Evolutionary conservation across 139 green algal species (phyloP).

Genomic region (Chlamydomonas sphaeroides): DNA sequence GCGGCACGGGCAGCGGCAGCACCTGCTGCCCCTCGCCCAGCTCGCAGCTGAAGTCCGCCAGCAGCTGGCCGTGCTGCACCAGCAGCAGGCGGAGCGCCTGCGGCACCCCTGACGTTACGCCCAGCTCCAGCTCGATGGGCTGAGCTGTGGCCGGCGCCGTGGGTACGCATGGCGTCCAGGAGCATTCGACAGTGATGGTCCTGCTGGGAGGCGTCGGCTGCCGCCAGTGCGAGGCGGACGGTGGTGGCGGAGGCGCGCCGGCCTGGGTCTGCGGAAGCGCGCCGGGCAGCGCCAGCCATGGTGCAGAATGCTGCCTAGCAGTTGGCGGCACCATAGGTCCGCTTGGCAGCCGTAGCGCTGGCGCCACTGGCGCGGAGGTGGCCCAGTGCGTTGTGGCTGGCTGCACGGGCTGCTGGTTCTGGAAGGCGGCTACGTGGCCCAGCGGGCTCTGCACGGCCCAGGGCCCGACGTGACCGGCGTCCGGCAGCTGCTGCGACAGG

Average conservation of each 20-base stretch:
- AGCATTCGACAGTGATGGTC: constrained; percentile 38
- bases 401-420: no score
- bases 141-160: constrained; percentile 59
- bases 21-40: background rate
- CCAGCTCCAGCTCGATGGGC: background rate
- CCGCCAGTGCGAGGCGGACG: no score
- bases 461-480: background rate
- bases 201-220: no score
- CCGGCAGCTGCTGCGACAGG: background rate
- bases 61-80: background rate
- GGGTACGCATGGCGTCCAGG: constrained; percentile 80
- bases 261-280: background rate
- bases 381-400: no score
- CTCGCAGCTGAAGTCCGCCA: background rate
- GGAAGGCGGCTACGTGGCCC: background rate
- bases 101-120: background rate
- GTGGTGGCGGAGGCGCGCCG: background rate
- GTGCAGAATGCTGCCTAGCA: background rate
- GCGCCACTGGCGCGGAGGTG: no score
- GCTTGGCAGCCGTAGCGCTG: no score
- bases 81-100: background rate
- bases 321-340: no score
- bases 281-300: no score
- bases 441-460: constrained; percentile 23
- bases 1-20: background rate